phyloP scores from a whole-genome alignment of 495 filamentous ascomycete species.

The Neurospora sublineolata region DNA sequence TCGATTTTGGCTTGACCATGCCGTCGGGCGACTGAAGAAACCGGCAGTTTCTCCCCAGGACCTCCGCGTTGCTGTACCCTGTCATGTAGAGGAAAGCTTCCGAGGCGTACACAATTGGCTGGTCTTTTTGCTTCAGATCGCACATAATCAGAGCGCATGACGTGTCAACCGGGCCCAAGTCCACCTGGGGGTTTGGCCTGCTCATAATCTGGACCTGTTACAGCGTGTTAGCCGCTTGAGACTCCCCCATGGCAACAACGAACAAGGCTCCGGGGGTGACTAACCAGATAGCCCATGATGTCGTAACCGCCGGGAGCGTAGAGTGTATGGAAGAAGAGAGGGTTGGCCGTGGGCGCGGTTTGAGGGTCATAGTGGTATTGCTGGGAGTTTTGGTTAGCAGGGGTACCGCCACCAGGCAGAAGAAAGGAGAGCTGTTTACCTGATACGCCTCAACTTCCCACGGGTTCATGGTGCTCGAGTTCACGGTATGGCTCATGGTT shows the following conservation, averaged over 20 bases:
- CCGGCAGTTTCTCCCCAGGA: constrained; percentile 40
- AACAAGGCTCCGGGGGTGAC: constrained; percentile 1
- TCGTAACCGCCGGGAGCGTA: constrained; percentile 37
- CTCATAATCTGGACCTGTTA: constrained; percentile 27
- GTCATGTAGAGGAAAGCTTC: constrained; percentile 32
- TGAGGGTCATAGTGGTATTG: neutral
- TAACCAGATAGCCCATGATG: constrained; percentile 37
- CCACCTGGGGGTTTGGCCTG: constrained; percentile 33
- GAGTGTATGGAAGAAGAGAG: constrained; percentile 36
- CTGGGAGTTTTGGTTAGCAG: neutral
- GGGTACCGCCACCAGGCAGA: neutral
- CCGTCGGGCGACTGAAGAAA: constrained; percentile 38
- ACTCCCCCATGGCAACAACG: neutral
- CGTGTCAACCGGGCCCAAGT: constrained; percentile 35
- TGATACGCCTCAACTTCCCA: constrained; percentile 17
- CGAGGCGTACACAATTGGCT: constrained; percentile 39
- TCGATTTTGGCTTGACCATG: constrained; percentile 16
- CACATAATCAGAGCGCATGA: constrained; percentile 38
- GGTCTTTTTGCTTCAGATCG: constrained; percentile 31
- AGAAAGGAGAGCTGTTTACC: constrained; percentile 3
- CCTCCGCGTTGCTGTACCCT: constrained; percentile 31
- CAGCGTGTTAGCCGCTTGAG: neutral
- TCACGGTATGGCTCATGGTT: neutral
- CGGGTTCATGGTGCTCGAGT: constrained; percentile 8
- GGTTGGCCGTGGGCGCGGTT: constrained; percentile 8